Evolutionary conservation across 805 yeast species (phyloP).

Genomic region (Priceomyces fermenticarens): DNA sequence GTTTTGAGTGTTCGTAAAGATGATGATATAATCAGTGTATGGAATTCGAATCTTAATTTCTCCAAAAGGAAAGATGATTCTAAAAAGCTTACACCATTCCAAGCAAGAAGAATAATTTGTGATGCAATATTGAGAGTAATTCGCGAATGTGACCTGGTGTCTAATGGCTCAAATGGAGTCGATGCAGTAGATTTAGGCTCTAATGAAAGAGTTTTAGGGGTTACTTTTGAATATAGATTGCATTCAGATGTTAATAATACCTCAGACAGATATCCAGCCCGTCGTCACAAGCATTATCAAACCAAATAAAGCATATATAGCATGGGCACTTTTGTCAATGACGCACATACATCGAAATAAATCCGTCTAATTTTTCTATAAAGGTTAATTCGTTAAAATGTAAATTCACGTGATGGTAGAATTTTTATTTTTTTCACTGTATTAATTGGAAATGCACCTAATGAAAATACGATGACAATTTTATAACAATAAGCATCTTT

Average conservation of each 20-base stretch:
- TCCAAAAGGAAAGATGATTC: conserved; percentile 16
- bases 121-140: conserved; percentile 45
- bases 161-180: conserved; percentile 33
- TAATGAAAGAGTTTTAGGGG: conserved; percentile 43
- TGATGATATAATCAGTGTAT: conserved; percentile 56
- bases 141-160: conserved; percentile 46
- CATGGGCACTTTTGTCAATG: no score
- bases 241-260: conserved; percentile 35
- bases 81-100: conserved; percentile 38
- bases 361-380: neutral
- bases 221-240: conserved; percentile 44
- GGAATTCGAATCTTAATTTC: conserved; percentile 54
- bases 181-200: conserved; percentile 31
- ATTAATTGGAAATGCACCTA: neutral
- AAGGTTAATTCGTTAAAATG: neutral
- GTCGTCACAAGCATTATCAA: conserved; percentile 5
- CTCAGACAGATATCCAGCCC: conserved; percentile 4
- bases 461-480: neutral
- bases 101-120: conserved; percentile 44
- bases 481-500: neutral
- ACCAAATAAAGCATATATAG: no score
- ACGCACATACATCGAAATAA: neutral
- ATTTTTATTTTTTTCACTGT: conserved; percentile 1
- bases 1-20: conserved; percentile 58
- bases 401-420: conserved; percentile 2